Percentiles rank a stretch among this genome's conserved stretches.
Evolutionary conservation across 805 yeast genomes (phyloP).

Genomic region (Pichia thaimueangensis): DNA sequence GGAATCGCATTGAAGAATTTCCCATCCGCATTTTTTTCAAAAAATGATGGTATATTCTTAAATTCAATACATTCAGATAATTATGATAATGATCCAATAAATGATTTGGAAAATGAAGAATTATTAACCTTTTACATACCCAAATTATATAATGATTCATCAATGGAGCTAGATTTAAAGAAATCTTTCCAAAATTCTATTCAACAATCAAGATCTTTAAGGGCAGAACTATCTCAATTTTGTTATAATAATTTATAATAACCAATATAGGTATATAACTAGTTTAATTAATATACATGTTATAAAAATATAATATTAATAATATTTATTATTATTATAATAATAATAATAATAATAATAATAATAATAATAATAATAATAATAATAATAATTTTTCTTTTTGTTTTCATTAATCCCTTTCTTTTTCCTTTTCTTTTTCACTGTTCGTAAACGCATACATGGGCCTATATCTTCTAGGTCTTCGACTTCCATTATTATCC

Average conservation of each 20-base stretch:
- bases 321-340: not conserved
- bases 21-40: slow-evolving; percentile 47
- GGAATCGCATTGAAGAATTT: slow-evolving; percentile 75
- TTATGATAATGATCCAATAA: slow-evolving; percentile 8
- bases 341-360: too few relatives aligned
- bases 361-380: too few relatives aligned
- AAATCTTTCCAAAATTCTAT: slow-evolving; percentile 27
- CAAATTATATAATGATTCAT: slow-evolving; percentile 27
- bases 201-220: slow-evolving; percentile 39
- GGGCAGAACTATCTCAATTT: slow-evolving; percentile 40
- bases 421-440: slow-evolving; percentile 6
- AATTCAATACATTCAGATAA: slow-evolving; percentile 29
- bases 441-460: slow-evolving; percentile 4
- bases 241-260: slow-evolving; percentile 23
- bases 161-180: slow-evolving; percentile 23
- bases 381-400: too few relatives aligned
- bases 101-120: slow-evolving; percentile 30
- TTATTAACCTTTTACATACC: slow-evolving; percentile 54
- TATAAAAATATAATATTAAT: too few relatives aligned
- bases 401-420: not conserved
- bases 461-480: slow-evolving; percentile 7
- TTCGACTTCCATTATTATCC: slow-evolving; percentile 1
- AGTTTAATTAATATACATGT: not conserved
- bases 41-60: slow-evolving; percentile 17
- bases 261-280: not conserved